These are phyloP conservation scores for Tanacetum coccineum DNA, from an alignment of 129 eudicot genomes.

Conservation along the genomic window DNA sequence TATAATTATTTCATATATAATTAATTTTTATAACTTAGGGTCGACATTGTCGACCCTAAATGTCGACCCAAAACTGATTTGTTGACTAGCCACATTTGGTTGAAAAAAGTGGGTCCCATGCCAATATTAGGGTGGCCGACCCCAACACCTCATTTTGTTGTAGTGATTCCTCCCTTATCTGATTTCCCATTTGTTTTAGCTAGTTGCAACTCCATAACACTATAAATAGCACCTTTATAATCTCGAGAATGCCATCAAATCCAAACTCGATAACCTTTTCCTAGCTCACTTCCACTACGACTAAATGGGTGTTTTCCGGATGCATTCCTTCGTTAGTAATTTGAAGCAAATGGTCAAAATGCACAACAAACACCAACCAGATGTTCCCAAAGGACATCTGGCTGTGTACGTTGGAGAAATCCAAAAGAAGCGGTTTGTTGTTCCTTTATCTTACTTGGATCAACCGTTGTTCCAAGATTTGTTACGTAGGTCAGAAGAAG, in stretches of 20 bases:
- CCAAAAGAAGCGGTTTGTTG: slow-evolving; percentile 39
- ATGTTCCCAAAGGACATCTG: slow-evolving; percentile 42
- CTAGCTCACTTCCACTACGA: not conserved
- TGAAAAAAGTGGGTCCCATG: no score
- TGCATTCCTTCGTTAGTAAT: slow-evolving; percentile 6
- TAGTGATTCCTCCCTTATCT: slow-evolving; percentile 16
- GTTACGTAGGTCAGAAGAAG: slow-evolving; percentile 39
- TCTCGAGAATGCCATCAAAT: not conserved
- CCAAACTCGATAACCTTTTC: not conserved
- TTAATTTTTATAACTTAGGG: no score
- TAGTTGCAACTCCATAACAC: slow-evolving; percentile 18
- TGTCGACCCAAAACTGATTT: no score
- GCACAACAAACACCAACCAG: slow-evolving; percentile 16
- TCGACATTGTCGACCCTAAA: no score
- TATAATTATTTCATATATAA: no score
- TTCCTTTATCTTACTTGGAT: slow-evolving; percentile 49
- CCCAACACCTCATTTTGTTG: no score
- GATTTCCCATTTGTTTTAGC: slow-evolving; percentile 13
- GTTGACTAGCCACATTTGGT: no score
- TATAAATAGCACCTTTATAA: slow-evolving; percentile 12
- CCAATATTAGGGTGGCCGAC: no score
- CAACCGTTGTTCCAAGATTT: slow-evolving; percentile 56
- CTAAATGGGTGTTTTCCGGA: slow-evolving; percentile 3
- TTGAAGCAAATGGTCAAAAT: slow-evolving; percentile 15
- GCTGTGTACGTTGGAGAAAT: slow-evolving; percentile 47